Evolutionary conservation across 2,329 filamentous ascomycete species (phyloP).

Genomic region (Hymenoscyphus albidus): DNA sequence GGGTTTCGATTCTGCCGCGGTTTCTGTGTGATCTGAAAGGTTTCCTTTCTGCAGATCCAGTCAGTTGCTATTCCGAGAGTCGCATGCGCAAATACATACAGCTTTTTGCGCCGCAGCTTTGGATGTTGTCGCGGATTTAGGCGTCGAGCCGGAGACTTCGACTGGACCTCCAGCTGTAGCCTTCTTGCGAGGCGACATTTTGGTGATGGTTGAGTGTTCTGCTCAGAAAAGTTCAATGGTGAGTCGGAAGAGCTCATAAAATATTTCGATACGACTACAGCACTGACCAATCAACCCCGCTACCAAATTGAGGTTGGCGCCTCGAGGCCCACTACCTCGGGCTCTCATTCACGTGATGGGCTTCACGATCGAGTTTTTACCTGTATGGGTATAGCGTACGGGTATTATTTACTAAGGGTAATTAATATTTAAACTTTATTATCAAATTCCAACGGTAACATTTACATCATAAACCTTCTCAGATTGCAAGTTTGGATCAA

Average conservation of each 20-base stretch:
- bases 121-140: constrained; percentile 3
- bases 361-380: no score
- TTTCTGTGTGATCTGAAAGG: constrained; percentile 5
- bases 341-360: background rate
- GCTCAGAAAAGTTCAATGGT: background rate
- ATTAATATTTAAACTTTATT: background rate
- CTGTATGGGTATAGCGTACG: no score
- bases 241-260: background rate
- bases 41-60: constrained; percentile 5
- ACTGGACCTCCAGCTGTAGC: constrained; percentile 21
- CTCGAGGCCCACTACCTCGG: no score
- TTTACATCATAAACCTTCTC: background rate
- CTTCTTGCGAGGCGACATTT: constrained; percentile 31
- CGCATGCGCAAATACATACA: constrained; percentile 12
- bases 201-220: constrained; percentile 3
- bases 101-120: constrained; percentile 18
- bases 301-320: background rate
- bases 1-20: constrained; percentile 25
- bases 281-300: background rate
- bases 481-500: background rate
- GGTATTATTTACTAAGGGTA: no score
- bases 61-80: background rate
- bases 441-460: background rate
- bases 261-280: background rate
- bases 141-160: constrained; percentile 17